Evolutionary conservation across 179 eudicot genomes (phyloP).

Genomic region (Gypsophila paniculata): DNA sequence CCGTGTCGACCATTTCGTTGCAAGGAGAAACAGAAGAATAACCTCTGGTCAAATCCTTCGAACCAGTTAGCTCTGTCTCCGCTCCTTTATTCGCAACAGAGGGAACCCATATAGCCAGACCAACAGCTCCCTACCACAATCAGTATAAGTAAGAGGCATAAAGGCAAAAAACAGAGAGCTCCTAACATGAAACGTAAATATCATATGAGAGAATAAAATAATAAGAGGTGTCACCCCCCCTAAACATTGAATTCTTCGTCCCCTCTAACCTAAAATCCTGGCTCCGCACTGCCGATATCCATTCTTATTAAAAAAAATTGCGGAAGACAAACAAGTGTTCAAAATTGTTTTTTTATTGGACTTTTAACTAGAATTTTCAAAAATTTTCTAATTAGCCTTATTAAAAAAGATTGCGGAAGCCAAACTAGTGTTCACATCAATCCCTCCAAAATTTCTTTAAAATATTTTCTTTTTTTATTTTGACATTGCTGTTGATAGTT

Average conservation of each 20-base stretch:
- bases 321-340: neutral
- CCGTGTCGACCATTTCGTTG: slow-evolving; percentile 48
- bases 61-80: slow-evolving; percentile 48
- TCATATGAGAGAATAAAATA: neutral
- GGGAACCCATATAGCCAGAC: slow-evolving; percentile 99
- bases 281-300: too few species aligned
- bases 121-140: slow-evolving; percentile 82
- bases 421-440: neutral
- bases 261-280: too few species aligned
- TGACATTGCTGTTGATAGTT: neutral
- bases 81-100: slow-evolving; percentile 69
- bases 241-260: too few species aligned
- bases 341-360: too few species aligned
- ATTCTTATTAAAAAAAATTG: neutral
- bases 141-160: slow-evolving; percentile 19
- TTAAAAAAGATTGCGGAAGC: too few species aligned
- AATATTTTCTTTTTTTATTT: neutral
- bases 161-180: slow-evolving; percentile 10
- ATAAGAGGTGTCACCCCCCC: neutral
- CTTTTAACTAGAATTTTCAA: too few species aligned
- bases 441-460: neutral
- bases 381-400: too few species aligned
- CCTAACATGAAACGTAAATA: neutral
- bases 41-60: slow-evolving; percentile 48
- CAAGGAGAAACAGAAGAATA: slow-evolving; percentile 53